Conservation (phyloP, 441 rosid genomes). For the Lepidium campestre region DNA sequence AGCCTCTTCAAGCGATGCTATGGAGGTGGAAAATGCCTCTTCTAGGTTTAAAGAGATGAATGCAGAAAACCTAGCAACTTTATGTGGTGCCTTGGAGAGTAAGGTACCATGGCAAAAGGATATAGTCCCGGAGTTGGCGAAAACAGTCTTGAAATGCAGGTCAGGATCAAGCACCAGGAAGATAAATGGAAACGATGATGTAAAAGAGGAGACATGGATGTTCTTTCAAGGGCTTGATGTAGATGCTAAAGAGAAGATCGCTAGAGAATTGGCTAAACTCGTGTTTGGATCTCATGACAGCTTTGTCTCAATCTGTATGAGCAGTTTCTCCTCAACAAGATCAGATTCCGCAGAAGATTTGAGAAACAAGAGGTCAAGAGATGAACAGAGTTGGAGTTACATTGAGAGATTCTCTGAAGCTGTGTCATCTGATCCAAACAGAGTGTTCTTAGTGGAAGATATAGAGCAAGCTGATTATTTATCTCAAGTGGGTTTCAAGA, state of each 20-base stretch:
- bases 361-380: conserved; percentile 49
- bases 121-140: conserved; percentile 37
- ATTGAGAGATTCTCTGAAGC: conserved; percentile 54
- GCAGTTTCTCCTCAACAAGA: conserved; percentile 56
- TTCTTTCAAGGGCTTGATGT: conserved; percentile 56
- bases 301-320: conserved; percentile 42
- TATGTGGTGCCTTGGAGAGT: conserved; percentile 47
- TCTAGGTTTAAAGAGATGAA: conserved; percentile 47
- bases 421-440: conserved; percentile 38
- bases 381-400: conserved; percentile 38
- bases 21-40: conserved; percentile 45
- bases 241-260: conserved; percentile 48
- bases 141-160: conserved; percentile 48
- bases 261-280: conserved; percentile 48
- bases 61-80: conserved; percentile 35
- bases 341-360: conserved; percentile 42
- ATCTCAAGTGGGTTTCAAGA: conserved; percentile 58
- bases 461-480: conserved; percentile 50
- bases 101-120: conserved; percentile 55
- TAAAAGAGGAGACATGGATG: conserved; percentile 61
- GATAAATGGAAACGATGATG: conserved; percentile 18
- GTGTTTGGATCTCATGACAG: conserved; percentile 41
- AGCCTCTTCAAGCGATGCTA: conserved; percentile 42
- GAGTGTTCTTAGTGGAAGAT: conserved; percentile 61
- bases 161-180: conserved; percentile 45